Base-by-base conservation (phyloP, 176 grass and related monocot species). In the Calamus simplicifolius region DNA sequence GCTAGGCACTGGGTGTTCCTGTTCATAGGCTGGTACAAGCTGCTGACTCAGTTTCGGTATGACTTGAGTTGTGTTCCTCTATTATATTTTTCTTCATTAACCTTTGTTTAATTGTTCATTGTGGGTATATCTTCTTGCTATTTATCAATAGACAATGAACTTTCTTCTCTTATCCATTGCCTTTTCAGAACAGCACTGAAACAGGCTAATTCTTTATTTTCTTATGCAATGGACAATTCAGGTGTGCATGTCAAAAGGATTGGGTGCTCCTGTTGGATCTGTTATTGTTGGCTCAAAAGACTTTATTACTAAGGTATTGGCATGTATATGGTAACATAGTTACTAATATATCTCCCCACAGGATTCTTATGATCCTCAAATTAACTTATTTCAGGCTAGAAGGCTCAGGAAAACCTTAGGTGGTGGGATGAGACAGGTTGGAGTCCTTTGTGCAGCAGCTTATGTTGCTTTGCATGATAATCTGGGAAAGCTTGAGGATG, bases 371-470 rank as follows among this genome's bases (percentile, higher is more conserved):
- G 0, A 72, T 29, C 59, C 12, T 67, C n/a, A 69, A 30, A 43
- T 0, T 14, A 25, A 29, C 35, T 25, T 63, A 35, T 66, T 66
- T 58, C 72, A 93, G 94, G 84, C 88, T 19, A 98, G 72, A 69
- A 88, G 80, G 49, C 69, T 98, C 72, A 82, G 94, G 77, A 98
- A 98, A 77, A 92, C 84, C 1, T 64, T 98, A 61, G 94, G 94
- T 63, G 94, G 94, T 77, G 94, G 94, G 16, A 93, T 98, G 94
- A 88, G 94, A 60, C 94, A 98, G 71, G 67, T 92, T n/a, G 88
- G 88, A 67, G 56, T 98, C 66, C 81, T 98, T 53, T 98, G 84
- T 66, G 88, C 94, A 27, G 94, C 94, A 12, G 94, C 88, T 54
- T 49, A 76, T 69, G 81, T 98, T 58, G 93, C 73, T 5, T 71